Base-by-base conservation (phyloP, 1,139 yeast species). In the Sporopachydermia cereana region DNA sequence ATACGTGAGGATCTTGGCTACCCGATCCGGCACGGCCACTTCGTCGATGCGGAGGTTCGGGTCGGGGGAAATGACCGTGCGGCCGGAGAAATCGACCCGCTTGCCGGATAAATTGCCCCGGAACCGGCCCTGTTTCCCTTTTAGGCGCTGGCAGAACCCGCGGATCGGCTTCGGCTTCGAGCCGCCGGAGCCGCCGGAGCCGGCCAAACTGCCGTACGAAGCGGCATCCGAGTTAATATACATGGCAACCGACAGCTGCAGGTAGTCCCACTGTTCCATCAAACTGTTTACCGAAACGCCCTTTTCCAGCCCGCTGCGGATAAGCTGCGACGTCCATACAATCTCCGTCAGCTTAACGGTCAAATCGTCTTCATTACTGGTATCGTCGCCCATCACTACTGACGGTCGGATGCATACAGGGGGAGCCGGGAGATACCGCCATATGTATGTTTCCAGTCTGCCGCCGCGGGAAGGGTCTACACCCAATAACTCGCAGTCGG, bases 351-450 rank as follows among this genome's bases (percentile, higher is more conserved):
- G 69, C 60, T 93, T 93, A 25, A 89, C 96, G 0, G 99, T 93
- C 53, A 93, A 71, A 64, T 93, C 99, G 63, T 93, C 99, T 67
- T 93, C 99, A 63, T 93, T 93, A 31, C 94, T 82, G 1, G 85
- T 81, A 41, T 73, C 72, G 48, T 91, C 95, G 60, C 86, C 93
- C 88, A 86, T 86, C 71, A 78, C 72, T 30, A 93, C 97, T 3
- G 97, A 89, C 1, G 99, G 99, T 55, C 99, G 77, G 47, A 93
- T 91, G 71, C 98, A 93, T 21, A 93, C 96, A 0, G 99, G 99
- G 1, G 99, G 98, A 0, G 97, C 98, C 0, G 98, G 98, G 46
- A 93, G 72, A 60, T 89, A 93, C 57, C 95, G 75, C 99, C 98
- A 93, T 42, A 93, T 77, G 61, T 89, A 91, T 76, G 84, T 86